phyloP scores from a whole-genome alignment of 75 land plant species.

The Cryptomeria japonica region DNA sequence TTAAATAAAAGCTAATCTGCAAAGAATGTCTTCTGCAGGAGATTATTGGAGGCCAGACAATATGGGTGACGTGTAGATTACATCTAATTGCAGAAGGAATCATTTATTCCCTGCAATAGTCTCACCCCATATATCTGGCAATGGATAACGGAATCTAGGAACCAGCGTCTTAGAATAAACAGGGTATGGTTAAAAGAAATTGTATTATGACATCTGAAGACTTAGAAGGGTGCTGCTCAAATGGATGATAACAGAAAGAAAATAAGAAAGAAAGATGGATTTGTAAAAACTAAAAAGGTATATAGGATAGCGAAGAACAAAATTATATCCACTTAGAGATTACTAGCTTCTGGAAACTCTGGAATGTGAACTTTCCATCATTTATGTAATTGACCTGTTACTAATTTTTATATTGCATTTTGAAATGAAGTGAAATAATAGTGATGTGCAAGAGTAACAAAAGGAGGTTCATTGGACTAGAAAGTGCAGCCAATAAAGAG shows the following conservation, averaged over 20 bases:
- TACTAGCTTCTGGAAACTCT: not conserved
- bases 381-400: not conserved
- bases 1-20: not conserved
- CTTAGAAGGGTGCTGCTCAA: not conserved
- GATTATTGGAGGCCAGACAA: not conserved
- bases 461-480: not conserved
- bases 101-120: not conserved
- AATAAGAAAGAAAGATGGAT: not conserved
- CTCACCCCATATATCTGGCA: not conserved
- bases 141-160: not conserved
- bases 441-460: not conserved
- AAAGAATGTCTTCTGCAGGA: not conserved
- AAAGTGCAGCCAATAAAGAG: not conserved
- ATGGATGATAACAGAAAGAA: not conserved
- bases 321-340: not conserved
- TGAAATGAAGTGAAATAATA: not conserved
- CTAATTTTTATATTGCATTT: not conserved
- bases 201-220: not conserved
- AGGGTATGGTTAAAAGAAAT: not conserved
- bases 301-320: not conserved
- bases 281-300: not conserved
- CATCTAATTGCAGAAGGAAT: not conserved
- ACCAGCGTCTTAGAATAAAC: not conserved
- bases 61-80: not conserved
- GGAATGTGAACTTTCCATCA: not conserved